Base-by-base conservation (phyloP, 768 basidiomycete species). In the Kwoniella mangroviensis region DNA sequence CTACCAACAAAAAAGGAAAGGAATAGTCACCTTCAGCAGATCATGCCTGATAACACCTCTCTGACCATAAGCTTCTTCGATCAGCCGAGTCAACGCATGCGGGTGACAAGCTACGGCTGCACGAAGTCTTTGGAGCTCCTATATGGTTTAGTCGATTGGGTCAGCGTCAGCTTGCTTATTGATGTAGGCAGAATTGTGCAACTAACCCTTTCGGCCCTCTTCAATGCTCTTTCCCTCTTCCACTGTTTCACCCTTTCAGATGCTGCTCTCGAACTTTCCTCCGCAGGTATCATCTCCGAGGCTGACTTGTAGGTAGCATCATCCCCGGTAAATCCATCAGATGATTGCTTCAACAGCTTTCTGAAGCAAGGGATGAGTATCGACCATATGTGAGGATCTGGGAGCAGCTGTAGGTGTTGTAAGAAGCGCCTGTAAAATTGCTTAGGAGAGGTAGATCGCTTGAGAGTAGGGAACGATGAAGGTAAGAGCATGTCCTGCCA, bases 301-400 rank as follows among this genome's bases (percentile, higher is more conserved):
- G 6, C 9, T 34, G 34, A 34, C 34, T 34, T 5, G 6, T 34
- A 7, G 9, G 17, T 28, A 42, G 11, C 49, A 17, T 49, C 24
- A 24, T 12, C 6, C 13, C 5, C 21, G 63, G 53, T n/a, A 17
- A 34, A 28, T 24, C 21, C n/a, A 6, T 22, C 2, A 26, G 2
- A 3, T 19, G 64, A 28, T 17, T 49, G 19, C 41, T 52, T 26
- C 17, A 72, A 21, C 26, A 62, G 40, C 56, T 52, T 28, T 22
- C 69, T 53, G 58, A 73, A 71, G 4, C 67, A 53, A 2, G 76
- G 77, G 15, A 66, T 26, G 24, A 75, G 60, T 9, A 73, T 54
- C 4, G 59, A 40, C 79, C 79, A 80, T 51, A 78, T 45, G 60
- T 80, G 75, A 15, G 76, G 76, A 64, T 80, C 77, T 24, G 79